These are phyloP conservation scores for Eucalyptus viminalis DNA, from an alignment of 345 rosid species.

Conservation along the genomic window DNA sequence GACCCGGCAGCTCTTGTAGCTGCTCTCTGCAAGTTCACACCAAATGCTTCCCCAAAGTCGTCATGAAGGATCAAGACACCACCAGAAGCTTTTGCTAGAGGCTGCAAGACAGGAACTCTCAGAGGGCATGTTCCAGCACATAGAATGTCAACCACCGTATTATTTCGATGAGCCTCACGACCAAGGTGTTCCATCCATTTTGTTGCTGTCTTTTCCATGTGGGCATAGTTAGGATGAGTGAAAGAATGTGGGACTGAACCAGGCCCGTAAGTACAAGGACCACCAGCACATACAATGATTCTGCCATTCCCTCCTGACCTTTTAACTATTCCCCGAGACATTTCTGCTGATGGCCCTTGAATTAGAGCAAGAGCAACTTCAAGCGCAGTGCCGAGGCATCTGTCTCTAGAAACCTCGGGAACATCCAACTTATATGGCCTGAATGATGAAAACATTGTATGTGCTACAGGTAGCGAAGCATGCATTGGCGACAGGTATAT, in stretches of 20 bases:
- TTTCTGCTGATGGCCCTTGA: conserved; percentile 89
- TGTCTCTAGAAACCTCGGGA: conserved; percentile 83
- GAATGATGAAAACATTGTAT: conserved; percentile 80
- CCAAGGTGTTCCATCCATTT: conserved; percentile 90
- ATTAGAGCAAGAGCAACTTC: conserved; percentile 88
- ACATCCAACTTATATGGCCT: conserved; percentile 65
- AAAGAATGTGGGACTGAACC: conserved; percentile 86
- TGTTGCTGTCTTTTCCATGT: conserved; percentile 75
- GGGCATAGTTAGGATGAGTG: conserved; percentile 78
- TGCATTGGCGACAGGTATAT: conserved; percentile 89
- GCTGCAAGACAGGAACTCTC: conserved; percentile 79
- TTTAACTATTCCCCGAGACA: conserved; percentile 77
- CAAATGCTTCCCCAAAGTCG: conserved; percentile 98
- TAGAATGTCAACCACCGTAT: conserved; percentile 79
- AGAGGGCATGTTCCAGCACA: conserved; percentile 99
- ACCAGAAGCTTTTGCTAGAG: conserved; percentile 90
- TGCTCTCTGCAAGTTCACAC: conserved; percentile 94
- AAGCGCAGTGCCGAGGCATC: conserved; percentile 85
- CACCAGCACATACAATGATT: conserved; percentile 89
- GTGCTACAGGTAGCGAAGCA: conserved; percentile 90
- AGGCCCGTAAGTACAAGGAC: conserved; percentile 89
- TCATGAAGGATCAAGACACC: conserved; percentile 95
- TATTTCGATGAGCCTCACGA: conserved; percentile 56
- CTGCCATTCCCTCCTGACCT: conserved; percentile 87
- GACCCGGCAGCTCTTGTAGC: conserved; percentile 78